Base-by-base conservation (phyloP, 805 yeast genomes). In the Lipomyces lipofer region DNA sequence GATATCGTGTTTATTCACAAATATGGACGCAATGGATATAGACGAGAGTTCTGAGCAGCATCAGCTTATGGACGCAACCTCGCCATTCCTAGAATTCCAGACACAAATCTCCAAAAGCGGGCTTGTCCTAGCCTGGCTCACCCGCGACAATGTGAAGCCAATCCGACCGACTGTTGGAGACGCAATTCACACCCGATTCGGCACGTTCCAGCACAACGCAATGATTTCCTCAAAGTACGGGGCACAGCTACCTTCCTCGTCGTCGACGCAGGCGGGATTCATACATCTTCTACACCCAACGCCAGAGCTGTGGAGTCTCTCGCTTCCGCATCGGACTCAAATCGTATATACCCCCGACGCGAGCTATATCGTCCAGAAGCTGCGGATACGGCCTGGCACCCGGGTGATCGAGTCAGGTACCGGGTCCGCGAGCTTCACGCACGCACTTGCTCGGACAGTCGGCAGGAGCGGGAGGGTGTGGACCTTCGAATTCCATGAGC, bases 311-410 rank as follows among this genome's bases (percentile, higher is more conserved):
- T 94, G 99, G 99, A 86, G 97, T 0, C 66, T 88, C n/a, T 88
- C 97, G 0, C 74, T 94, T 32, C 98, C 99, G 1, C 99, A 94
- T 68, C 78, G 99, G 70, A 94, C 99, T 0, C 99, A 94, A 73
- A 94, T 94, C 61, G 98, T 94, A 1, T 94, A 94, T 68, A 87
- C 97, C 0, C 96, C 96, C 8, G 99, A 94, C 69, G 86, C 97
- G 1, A 82, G 95, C 27, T 94, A 88, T 65, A 90, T 94, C 51
- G 80, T 88, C 59, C 96, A 92, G 68, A 74, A 96, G 64, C 73
- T 94, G 59, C 78, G 82, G 43, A 83, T 94, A 51, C 75, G 80
- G 17, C 81, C 88, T 12, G 91, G 92, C 1, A 78, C 89, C 0
- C 73, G 81, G 54, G 95, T 94, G 10, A 85, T 94, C 44, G 99